Conservation (phyloP, 1,139 yeast genomes). For the Candida sojae region DNA sequence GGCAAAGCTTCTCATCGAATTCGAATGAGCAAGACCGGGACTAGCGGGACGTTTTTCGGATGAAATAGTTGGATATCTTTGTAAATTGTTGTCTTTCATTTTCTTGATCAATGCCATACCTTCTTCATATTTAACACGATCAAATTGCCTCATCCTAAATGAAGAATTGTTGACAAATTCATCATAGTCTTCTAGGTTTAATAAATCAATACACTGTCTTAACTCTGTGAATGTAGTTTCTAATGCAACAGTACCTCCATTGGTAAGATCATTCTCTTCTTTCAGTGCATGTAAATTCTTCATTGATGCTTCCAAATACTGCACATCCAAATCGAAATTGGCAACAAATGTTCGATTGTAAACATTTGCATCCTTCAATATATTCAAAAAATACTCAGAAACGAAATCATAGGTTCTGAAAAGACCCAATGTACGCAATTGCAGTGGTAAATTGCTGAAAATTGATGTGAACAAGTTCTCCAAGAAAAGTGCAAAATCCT, state of each 20-base stretch:
- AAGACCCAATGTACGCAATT: constrained; percentile 76
- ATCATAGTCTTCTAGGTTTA: constrained; percentile 37
- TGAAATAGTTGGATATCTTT: background rate
- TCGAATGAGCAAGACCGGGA: constrained; percentile 7
- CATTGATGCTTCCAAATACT: constrained; percentile 45
- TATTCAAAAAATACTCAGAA: constrained; percentile 66
- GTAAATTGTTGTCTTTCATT: constrained; percentile 23
- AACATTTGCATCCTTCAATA: constrained; percentile 52
- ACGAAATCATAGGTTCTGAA: constrained; percentile 87
- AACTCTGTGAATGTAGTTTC: constrained; percentile 48
- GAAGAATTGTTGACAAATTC: constrained; percentile 42
- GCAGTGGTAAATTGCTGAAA: constrained; percentile 77
- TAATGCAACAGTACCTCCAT: constrained; percentile 40
- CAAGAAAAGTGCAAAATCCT: constrained; percentile 85
- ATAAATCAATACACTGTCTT: constrained; percentile 46
- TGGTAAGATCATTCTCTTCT: constrained; percentile 18
- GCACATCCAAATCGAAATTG: constrained; percentile 46
- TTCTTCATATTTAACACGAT: constrained; percentile 43
- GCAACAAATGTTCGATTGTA: constrained; percentile 43
- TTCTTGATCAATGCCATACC: constrained; percentile 40
- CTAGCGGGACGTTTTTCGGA: constrained; percentile 4
- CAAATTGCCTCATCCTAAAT: constrained; percentile 44
- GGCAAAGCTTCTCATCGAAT: constrained; percentile 8
- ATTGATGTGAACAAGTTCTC: constrained; percentile 86
- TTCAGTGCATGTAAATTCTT: constrained; percentile 23